phyloP scores from a whole-genome alignment of 129 eudicot genomes.

The Flaveria bidentis region DNA sequence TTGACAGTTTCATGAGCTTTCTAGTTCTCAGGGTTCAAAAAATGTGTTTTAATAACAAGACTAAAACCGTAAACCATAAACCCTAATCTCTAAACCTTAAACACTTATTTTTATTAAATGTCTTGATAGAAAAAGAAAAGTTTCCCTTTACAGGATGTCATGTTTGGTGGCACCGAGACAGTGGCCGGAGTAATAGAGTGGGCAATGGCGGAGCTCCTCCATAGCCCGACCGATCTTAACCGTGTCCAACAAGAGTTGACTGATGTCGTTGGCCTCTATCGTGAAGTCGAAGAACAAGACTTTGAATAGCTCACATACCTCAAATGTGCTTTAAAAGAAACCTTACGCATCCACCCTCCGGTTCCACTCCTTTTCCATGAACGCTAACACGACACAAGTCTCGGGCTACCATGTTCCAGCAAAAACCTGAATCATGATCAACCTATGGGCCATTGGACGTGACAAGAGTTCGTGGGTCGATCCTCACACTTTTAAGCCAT shows the following conservation, averaged over 20 bases:
- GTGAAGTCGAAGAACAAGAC: conserved; percentile 47
- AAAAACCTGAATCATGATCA: conserved; percentile 38
- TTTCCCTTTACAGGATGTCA: conserved; percentile 38
- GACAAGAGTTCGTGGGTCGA: conserved; percentile 47
- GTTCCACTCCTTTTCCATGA: conserved; percentile 51
- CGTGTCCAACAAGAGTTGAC: conserved; percentile 45
- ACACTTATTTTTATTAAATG: too few relatives aligned
- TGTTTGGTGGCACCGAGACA: conserved; percentile 43
- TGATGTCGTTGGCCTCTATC: conserved; percentile 41
- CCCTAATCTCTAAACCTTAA: too few relatives aligned
- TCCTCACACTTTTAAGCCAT: conserved; percentile 47
- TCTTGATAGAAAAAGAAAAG: not conserved
- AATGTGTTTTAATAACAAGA: too few relatives aligned
- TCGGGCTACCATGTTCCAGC: conserved; percentile 44
- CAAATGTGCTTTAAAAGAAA: conserved; percentile 52
- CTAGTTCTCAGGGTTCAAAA: too few relatives aligned
- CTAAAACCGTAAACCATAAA: too few relatives aligned
- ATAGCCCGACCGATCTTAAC: conserved; percentile 35
- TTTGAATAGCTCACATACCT: conserved; percentile 37
- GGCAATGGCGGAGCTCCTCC: conserved; percentile 47
- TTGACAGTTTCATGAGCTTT: too few relatives aligned
- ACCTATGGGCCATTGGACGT: conserved; percentile 46
- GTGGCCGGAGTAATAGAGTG: conserved; percentile 39
- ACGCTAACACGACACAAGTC: conserved; percentile 39
- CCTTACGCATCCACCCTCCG: conserved; percentile 52